These are phyloP conservation scores for Cyathus striatus DNA, from an alignment of 768 basidiomycete genomes.

Conservation along the genomic window DNA sequence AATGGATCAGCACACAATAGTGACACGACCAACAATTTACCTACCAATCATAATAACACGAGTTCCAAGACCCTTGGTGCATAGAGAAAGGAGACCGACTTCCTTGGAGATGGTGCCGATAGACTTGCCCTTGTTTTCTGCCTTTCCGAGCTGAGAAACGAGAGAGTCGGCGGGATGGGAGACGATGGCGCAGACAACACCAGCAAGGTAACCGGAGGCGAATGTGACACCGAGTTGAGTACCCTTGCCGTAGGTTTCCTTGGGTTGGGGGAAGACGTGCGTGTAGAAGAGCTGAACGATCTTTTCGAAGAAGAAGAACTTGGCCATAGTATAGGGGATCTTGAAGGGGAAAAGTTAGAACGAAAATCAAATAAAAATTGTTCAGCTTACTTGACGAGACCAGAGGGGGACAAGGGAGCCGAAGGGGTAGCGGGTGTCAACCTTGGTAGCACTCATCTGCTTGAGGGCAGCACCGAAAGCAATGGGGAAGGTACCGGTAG, in stretches of 20 bases:
- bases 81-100: conserved; percentile 56
- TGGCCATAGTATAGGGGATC: conserved; percentile 99
- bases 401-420: conserved; percentile 82
- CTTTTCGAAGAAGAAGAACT: conserved; percentile 95
- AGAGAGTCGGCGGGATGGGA: conserved; percentile 95
- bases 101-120: conserved; percentile 68
- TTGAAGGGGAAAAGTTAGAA: conserved; percentile 18
- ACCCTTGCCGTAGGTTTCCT: conserved; percentile 71
- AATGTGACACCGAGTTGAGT: conserved; percentile 90
- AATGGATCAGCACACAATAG: not conserved
- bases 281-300: conserved; percentile 86
- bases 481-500: conserved; percentile 71
- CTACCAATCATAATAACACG: conserved; percentile 81
- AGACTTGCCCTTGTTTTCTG: conserved; percentile 76
- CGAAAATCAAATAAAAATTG: not conserved
- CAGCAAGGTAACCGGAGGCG: conserved; percentile 88
- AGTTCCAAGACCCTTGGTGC: conserved; percentile 84
- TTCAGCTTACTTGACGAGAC: conserved; percentile 72
- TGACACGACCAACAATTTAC: conserved; percentile 17
- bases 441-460: conserved; percentile 64
- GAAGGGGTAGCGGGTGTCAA: conserved; percentile 80
- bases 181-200: conserved; percentile 93
- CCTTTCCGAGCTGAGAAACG: conserved; percentile 92
- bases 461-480: conserved; percentile 64
- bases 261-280: conserved; percentile 76